Conservation (phyloP, 768 basidiomycete species). For the Lactarius quietus region DNA sequence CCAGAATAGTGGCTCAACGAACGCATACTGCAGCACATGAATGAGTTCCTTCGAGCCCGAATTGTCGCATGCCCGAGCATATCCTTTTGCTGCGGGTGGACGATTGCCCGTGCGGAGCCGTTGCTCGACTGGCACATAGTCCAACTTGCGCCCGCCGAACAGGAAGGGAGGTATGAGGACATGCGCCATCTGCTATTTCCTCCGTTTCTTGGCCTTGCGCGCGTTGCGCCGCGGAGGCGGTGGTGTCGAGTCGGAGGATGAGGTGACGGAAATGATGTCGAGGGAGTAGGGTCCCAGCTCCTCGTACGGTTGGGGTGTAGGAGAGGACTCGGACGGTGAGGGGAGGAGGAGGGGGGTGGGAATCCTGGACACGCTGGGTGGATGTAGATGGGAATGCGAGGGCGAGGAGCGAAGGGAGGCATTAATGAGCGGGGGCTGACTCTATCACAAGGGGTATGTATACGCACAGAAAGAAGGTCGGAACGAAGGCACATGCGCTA, state of each 20-base stretch:
- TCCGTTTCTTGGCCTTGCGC: neutral
- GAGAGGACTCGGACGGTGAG: no score
- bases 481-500: constrained; percentile 6
- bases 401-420: neutral
- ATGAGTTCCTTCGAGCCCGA: neutral
- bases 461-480: neutral
- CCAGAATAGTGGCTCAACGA: constrained; percentile 2
- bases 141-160: neutral
- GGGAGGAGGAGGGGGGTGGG: constrained; percentile 7
- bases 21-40: constrained; percentile 8
- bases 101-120: neutral
- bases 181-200: neutral
- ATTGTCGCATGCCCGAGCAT: neutral
- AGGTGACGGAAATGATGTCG: constrained; percentile 9
- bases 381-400: neutral
- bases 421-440: neutral
- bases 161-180: constrained; percentile 9
- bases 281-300: neutral
- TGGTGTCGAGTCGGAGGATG: neutral
- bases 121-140: neutral
- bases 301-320: neutral
- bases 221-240: neutral
- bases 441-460: constrained; percentile 5
- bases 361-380: neutral
- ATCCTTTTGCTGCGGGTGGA: neutral